Conservation (phyloP, 495 filamentous ascomycete species). For the Talaromyces trachyspermus region DNA sequence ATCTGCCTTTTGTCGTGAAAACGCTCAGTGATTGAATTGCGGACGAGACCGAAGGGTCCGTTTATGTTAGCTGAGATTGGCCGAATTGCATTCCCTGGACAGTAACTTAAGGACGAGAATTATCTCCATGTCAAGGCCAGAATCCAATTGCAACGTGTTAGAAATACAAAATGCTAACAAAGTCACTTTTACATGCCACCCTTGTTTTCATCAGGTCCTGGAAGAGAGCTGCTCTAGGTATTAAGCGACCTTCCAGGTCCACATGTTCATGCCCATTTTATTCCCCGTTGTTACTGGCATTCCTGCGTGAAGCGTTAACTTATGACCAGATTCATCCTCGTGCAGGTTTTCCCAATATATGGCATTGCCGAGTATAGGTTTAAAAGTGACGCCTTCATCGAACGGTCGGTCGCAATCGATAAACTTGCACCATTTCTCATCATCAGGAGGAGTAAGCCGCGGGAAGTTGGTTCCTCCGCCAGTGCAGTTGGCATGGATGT, state of each 20-base stretch:
- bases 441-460: slow-evolving; percentile 1
- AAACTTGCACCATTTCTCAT: slow-evolving; percentile 46
- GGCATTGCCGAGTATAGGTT: slow-evolving; percentile 58
- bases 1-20: too few relatives aligned
- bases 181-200: too few relatives aligned
- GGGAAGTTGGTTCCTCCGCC: slow-evolving; percentile 1
- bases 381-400: slow-evolving; percentile 15
- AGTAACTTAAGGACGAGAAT: too few relatives aligned
- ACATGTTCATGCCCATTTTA: slow-evolving; percentile 82
- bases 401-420: slow-evolving; percentile 49
- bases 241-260: slow-evolving; percentile 35
- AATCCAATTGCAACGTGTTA: too few relatives aligned
- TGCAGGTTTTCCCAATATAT: slow-evolving; percentile 71
- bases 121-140: too few relatives aligned
- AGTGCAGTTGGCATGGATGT: slow-evolving; percentile 2
- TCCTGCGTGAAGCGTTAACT: slow-evolving; percentile 62
- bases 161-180: too few relatives aligned
- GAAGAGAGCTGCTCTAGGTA: too few relatives aligned
- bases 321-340: slow-evolving; percentile 53
- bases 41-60: too few relatives aligned
- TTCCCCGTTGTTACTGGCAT: slow-evolving; percentile 57
- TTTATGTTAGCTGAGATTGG: too few relatives aligned
- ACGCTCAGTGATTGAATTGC: too few relatives aligned
- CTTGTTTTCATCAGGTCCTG: too few relatives aligned
- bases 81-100: too few relatives aligned